Evolutionary conservation across 2,329 filamentous ascomycete genomes (phyloP).

Genomic region (Chaetomium olivaceum): DNA sequence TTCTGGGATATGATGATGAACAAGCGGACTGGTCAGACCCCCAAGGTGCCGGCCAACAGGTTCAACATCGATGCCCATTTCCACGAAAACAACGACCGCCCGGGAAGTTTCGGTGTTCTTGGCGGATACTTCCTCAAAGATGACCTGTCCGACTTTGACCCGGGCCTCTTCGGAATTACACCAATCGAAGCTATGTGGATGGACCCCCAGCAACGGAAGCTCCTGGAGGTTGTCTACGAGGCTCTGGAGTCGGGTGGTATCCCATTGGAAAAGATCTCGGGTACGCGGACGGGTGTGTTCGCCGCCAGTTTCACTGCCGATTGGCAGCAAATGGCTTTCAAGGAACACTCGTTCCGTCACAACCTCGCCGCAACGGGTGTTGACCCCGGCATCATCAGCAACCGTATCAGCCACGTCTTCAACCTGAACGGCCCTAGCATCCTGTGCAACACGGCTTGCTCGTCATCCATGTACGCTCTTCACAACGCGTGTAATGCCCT

Average conservation of each 20-base stretch:
- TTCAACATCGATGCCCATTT: constrained; percentile 6
- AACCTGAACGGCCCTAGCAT: constrained; percentile 2
- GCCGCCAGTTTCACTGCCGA: background rate
- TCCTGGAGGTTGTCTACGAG: constrained; percentile 2
- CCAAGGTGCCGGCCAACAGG: background rate
- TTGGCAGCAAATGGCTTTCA: constrained; percentile 5
- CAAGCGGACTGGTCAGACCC: background rate
- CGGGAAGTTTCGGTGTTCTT: background rate
- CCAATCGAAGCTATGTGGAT: background rate
- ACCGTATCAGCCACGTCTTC: constrained; percentile 3
- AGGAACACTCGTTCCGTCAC: background rate
- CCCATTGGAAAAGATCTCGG: background rate
- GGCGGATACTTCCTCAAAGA: constrained; percentile 1
- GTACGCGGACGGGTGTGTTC: constrained; percentile 1
- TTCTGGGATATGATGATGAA: background rate
- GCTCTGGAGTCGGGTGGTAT: background rate
- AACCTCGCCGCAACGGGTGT: background rate
- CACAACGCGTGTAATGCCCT: constrained; percentile 5
- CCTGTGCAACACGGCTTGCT: constrained; percentile 1
- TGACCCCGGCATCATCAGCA: background rate
- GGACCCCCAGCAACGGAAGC: background rate
- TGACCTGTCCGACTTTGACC: constrained; percentile 3
- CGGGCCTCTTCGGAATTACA: background rate
- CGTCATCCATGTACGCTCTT: background rate
- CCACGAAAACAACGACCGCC: background rate